These are phyloP conservation scores for Arabidopsis lyrata DNA, from an alignment of 441 rosid species.

Conservation along the genomic window DNA sequence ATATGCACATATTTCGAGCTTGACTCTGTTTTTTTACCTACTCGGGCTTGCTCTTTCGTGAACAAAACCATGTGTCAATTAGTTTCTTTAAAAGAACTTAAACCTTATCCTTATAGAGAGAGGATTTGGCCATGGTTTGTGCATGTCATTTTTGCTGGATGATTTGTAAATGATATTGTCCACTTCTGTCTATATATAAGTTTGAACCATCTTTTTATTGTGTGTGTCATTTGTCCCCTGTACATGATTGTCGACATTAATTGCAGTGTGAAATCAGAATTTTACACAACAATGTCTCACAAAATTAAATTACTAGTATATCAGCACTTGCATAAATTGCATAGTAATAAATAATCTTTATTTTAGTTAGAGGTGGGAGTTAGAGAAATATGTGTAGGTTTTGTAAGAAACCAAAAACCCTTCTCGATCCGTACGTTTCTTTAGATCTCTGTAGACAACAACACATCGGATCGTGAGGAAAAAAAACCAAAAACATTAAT, in stretches of 20 bases:
- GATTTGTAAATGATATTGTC: not conserved
- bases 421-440: constrained; percentile 24
- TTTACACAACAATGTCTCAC: not conserved
- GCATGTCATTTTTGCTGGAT: not conserved
- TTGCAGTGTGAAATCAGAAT: not conserved
- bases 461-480: constrained; percentile 37
- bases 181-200: not conserved
- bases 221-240: not conserved
- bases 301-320: not conserved
- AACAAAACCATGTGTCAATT: constrained; percentile 24
- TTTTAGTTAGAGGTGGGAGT: not conserved
- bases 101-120: not conserved
- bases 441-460: constrained; percentile 24
- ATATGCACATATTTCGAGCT: constrained; percentile 27
- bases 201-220: not conserved
- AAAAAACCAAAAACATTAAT: constrained; percentile 15
- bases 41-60: constrained; percentile 14
- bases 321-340: not conserved
- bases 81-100: not conserved
- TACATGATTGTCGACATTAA: not conserved
- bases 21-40: not conserved
- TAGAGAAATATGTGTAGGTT: not conserved
- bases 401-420: constrained; percentile 8
- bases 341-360: not conserved
- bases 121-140: not conserved